Conservation (phyloP, 495 filamentous ascomycete genomes). For the Xylaria acuta region DNA sequence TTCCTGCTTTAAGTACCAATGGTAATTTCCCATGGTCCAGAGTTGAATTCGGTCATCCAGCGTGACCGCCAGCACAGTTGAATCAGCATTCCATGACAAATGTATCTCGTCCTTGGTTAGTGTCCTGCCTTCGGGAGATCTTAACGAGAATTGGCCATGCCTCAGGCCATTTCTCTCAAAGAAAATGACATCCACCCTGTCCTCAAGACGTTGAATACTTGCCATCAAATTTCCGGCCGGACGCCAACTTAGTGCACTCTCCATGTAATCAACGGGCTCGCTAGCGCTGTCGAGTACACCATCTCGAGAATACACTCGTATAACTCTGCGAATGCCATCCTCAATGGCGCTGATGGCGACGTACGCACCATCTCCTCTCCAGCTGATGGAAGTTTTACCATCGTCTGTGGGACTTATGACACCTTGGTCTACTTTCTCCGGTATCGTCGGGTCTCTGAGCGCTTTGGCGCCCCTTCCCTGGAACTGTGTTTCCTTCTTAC, state of each 20-base stretch:
- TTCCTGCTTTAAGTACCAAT: conserved; percentile 99
- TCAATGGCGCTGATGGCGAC: conserved; percentile 85
- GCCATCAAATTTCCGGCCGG: conserved; percentile 90
- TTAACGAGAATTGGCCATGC: conserved; percentile 87
- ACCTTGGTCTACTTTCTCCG: conserved; percentile 89
- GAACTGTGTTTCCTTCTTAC: conserved; percentile 97
- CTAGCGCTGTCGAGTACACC: conserved; percentile 88
- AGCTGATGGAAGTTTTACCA: conserved; percentile 73
- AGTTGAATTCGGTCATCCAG: conserved; percentile 80
- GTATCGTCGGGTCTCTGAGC: conserved; percentile 90
- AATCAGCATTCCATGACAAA: conserved; percentile 89
- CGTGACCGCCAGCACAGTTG: conserved; percentile 83
- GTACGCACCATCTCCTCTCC: conserved; percentile 93
- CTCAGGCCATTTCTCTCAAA: conserved; percentile 96
- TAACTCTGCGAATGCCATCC: conserved; percentile 68
- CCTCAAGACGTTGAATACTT: conserved; percentile 72
- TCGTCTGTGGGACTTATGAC: conserved; percentile 74
- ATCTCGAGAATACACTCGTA: conserved; percentile 89
- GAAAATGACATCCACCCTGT: conserved; percentile 83
- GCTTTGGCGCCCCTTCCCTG: conserved; percentile 85
- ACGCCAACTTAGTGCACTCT: conserved; percentile 87
- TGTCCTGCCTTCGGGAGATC: conserved; percentile 62
- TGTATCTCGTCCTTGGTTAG: conserved; percentile 63
- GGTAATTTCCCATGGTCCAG: conserved; percentile 98
- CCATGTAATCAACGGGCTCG: conserved; percentile 90